Percentiles rank a stretch among this genome's conserved stretches.
These are phyloP conservation scores for Coemansia sp. DNA, from an alignment of 192 early-diverging fungal genomes.

Conservation along the genomic window DNA sequence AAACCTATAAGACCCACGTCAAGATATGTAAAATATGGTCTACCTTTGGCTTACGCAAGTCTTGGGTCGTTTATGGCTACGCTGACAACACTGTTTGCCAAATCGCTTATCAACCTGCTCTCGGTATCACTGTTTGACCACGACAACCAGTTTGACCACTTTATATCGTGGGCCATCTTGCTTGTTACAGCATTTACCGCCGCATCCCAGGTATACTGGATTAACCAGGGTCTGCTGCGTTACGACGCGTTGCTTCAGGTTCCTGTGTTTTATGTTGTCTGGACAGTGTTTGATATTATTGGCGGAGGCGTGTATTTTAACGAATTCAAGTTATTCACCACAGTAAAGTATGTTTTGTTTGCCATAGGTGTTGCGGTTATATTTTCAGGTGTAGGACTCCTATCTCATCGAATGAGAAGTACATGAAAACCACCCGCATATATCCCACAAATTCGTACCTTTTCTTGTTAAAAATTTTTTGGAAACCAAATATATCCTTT, in stretches of 20 bases:
- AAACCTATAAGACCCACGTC: conserved; percentile 39
- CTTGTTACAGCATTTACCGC: conserved; percentile 74
- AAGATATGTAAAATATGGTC: conserved; percentile 55
- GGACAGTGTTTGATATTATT: conserved; percentile 80
- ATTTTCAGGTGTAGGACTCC: conserved; percentile 69
- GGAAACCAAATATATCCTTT: conserved; percentile 6
- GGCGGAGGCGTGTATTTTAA: conserved; percentile 81
- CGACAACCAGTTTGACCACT: conserved; percentile 71
- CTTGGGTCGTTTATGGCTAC: conserved; percentile 78
- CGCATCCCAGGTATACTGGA: conserved; percentile 79
- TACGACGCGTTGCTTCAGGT: conserved; percentile 84
- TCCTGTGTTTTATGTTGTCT: conserved; percentile 78
- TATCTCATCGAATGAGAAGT: conserved; percentile 61
- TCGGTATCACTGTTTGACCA: conserved; percentile 63
- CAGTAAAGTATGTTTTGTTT: conserved; percentile 66
- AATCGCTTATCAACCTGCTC: conserved; percentile 75
- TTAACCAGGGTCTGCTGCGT: conserved; percentile 75
- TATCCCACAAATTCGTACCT: background rate
- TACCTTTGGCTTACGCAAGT: conserved; percentile 72
- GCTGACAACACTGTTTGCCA: conserved; percentile 77
- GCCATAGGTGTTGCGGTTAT: conserved; percentile 67
- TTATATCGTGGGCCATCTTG: conserved; percentile 67
- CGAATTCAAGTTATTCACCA: conserved; percentile 69
- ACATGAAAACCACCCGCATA: background rate
- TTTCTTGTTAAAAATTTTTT: background rate